Evolutionary conservation across 345 rosid genomes (phyloP).

Genomic region (Lepidium aucheri): DNA sequence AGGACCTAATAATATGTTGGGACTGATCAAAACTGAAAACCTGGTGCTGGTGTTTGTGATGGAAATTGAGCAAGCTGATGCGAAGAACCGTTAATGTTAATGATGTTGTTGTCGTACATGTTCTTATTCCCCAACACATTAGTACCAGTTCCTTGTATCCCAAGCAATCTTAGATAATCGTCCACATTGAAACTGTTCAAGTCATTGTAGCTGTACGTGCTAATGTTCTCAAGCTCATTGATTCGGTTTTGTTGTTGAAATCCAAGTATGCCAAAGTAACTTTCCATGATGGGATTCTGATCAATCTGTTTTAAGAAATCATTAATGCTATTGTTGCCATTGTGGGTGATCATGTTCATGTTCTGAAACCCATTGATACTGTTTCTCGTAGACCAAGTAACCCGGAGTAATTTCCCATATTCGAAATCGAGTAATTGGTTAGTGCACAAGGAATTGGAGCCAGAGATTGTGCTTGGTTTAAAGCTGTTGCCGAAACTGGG

Average conservation of each 20-base stretch:
- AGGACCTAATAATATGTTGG: too few relatives aligned
- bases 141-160: background rate
- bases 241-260: background rate
- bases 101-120: background rate
- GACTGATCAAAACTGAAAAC: too few relatives aligned
- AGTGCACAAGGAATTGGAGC: background rate
- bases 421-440: background rate
- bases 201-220: background rate
- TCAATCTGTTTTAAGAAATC: background rate
- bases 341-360: background rate
- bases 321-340: background rate
- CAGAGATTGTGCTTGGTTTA: constrained; percentile 10
- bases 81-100: background rate
- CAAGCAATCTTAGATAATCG: background rate
- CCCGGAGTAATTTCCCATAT: background rate
- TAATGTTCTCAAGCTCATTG: background rate
- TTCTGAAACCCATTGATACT: background rate
- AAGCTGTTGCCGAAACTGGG: constrained; percentile 1
- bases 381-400: background rate
- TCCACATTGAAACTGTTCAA: background rate
- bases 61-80: background rate
- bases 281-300: background rate
- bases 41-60: too few relatives aligned
- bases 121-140: constrained; percentile 2
- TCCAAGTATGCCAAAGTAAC: background rate